phyloP scores from a whole-genome alignment of 2,329 filamentous ascomycete genomes.

The Apiospora saccharicola region DNA sequence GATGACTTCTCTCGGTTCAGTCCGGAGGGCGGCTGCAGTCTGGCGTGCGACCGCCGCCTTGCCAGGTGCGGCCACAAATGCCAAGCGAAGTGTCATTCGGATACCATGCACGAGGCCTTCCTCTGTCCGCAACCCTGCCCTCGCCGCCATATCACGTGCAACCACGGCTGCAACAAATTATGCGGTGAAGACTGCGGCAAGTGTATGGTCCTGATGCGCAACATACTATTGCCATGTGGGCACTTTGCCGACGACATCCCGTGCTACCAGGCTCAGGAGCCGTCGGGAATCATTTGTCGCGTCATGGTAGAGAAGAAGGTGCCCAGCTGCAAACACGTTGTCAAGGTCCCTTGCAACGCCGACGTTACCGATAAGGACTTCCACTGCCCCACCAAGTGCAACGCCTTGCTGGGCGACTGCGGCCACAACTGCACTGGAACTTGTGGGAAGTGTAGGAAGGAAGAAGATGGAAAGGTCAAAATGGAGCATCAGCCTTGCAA shows the following conservation, averaged over 20 bases:
- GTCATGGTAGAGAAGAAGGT: slow-evolving; percentile 55
- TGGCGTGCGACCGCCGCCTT: slow-evolving; percentile 57
- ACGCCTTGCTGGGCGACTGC: slow-evolving; percentile 52
- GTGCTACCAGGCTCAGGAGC: slow-evolving; percentile 54
- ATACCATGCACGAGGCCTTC: slow-evolving; percentile 54
- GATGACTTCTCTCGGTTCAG: slow-evolving; percentile 64
- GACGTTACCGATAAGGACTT: slow-evolving; percentile 53
- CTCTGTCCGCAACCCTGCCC: slow-evolving; percentile 55
- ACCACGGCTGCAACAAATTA: slow-evolving; percentile 49
- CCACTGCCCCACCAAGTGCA: slow-evolving; percentile 58
- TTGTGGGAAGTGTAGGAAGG: slow-evolving; percentile 58
- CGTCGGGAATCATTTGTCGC: slow-evolving; percentile 55
- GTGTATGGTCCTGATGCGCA: slow-evolving; percentile 37
- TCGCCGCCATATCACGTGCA: slow-evolving; percentile 53
- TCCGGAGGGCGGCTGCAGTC: slow-evolving; percentile 69
- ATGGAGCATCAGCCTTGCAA: slow-evolving; percentile 55
- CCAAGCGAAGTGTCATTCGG: slow-evolving; percentile 54
- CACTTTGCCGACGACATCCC: slow-evolving; percentile 43
- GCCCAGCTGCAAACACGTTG: slow-evolving; percentile 61
- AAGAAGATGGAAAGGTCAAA: slow-evolving; percentile 40
- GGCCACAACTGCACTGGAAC: slow-evolving; percentile 62
- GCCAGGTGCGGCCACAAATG: slow-evolving; percentile 56
- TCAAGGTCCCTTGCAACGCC: slow-evolving; percentile 56
- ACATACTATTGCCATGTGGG: slow-evolving; percentile 50
- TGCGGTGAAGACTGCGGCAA: slow-evolving; percentile 50